Base-by-base conservation (phyloP, 345 rosid species). In the Eucalyptus guilfoylei region DNA sequence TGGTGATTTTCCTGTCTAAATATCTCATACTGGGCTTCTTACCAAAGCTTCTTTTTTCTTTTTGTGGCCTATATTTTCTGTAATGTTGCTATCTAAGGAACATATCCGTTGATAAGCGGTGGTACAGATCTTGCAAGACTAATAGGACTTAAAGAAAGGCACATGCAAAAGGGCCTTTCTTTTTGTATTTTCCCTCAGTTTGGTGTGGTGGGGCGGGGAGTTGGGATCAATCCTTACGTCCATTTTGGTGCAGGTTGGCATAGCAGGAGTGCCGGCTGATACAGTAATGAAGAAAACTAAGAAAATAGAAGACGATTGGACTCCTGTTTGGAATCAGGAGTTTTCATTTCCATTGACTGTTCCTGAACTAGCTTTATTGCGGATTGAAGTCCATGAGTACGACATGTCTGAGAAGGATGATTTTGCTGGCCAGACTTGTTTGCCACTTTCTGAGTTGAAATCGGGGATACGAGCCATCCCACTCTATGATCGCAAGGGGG, bases 401-500 rank as follows among this genome's bases (percentile, higher is more conserved):
- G 95, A 94, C 90, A 93, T 91, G 90, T 91, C 93, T n/a, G 93
- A 91, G 50, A 94, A 90, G 89, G 93, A 93, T 83, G 95, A 94
- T 67, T 94, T 94, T 80, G 93, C 92, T 34, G 95, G 95, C 86
- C 94, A 95, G 93, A 91, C 95, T 67, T 94, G 93, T 90, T 89
- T 95, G 52, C 97, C 95, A 62, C 93, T 95, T 45, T 90, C 93
- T 34, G 97, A 96, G 86, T 26, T 96, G 88, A 88, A 90, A 87
- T 64, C 85, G 4, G 96, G 97, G 85, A 92, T 96, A 87, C 89
- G 96, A 86, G 94, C 95, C 24, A 90, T 95, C 91, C 94, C 94
- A 5, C 92, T 96, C 48, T 89, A 92, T 81, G 58, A 92, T 86
- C 88, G 87, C 11, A 90, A 93, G 85, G 95, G 96, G 8, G 87